Conservation (phyloP, 768 basidiomycete species). For the Boletus rubroflammeus region DNA sequence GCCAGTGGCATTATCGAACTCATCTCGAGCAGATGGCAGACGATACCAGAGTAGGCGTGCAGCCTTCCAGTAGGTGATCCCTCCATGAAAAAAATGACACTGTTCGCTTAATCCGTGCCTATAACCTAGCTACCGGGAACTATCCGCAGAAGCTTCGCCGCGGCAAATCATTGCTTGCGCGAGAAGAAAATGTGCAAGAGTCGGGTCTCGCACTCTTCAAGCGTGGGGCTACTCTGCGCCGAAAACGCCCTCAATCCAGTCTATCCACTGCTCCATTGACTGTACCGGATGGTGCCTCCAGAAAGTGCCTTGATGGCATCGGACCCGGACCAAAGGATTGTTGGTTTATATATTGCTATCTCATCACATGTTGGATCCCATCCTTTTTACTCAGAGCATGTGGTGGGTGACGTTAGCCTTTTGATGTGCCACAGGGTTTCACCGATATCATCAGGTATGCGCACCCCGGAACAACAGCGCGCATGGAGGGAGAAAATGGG, state of each 20-base stretch:
- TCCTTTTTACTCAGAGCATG: slow-evolving; percentile 69
- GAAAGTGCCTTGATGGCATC: slow-evolving; percentile 64
- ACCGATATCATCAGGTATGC: slow-evolving; percentile 55
- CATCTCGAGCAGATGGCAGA: slow-evolving; percentile 79
- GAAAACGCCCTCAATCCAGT: slow-evolving; percentile 53
- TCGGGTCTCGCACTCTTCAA: slow-evolving; percentile 92
- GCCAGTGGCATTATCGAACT: slow-evolving; percentile 90
- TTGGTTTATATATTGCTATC: slow-evolving; percentile 93
- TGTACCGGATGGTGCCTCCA: slow-evolving; percentile 34
- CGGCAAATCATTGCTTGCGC: slow-evolving; percentile 83
- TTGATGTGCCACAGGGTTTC: slow-evolving; percentile 1
- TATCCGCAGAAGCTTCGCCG: slow-evolving; percentile 67
- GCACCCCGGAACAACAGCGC: slow-evolving; percentile 87
- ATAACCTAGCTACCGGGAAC: slow-evolving; percentile 67
- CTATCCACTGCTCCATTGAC: slow-evolving; percentile 38
- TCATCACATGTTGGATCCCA: slow-evolving; percentile 84
- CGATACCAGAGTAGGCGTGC: slow-evolving; percentile 66
- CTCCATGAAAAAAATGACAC: not conserved
- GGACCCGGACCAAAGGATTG: slow-evolving; percentile 86
- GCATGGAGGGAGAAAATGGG: slow-evolving; percentile 99
- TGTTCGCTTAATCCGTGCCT: slow-evolving; percentile 4
- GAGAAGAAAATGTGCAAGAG: slow-evolving; percentile 90
- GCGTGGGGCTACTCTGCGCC: slow-evolving; percentile 73
- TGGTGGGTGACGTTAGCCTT: slow-evolving; percentile 48
- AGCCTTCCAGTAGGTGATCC: slow-evolving; percentile 72